Base-by-base conservation (phyloP, 2,329 filamentous ascomycete species). In the Aspergillus oerlinghausenensis region DNA sequence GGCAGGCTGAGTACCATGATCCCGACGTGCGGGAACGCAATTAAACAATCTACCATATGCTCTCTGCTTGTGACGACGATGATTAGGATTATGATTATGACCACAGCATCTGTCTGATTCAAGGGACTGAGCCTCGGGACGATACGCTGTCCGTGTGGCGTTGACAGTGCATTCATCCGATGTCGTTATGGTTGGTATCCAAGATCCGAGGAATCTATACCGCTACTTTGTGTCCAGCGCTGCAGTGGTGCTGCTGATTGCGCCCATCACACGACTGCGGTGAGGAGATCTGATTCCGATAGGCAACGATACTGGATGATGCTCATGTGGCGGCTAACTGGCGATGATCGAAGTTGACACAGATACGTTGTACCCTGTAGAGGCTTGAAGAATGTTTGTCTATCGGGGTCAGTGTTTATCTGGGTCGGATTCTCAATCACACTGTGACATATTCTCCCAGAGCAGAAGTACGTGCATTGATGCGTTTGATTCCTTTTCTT, bases 211-310 rank as follows among this genome's bases (percentile, higher is more conserved):
- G 21, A 21, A 25, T 55, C 54, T 56, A 60, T 61, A 63, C 62
- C 62, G 62, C 62, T 60, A 59, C 58, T 63, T 63, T 45, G 32
- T 38, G 14, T 38, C 5, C 32, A 23, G 42, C 9, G 11, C 4
- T 21, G 43, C 43, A 23, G 9, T 17, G 21, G 53, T 50, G 23
- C 59, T 21, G 51, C 49, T 55, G 58, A 56, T 51, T 38, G 50
- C 35, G 32, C 49, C 52, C 54, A 63, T 63, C 61, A 63, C 61
- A 63, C 61, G 61, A 63, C 59, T 56, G 52, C 55, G 21, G 56
- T 49, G 49, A 53, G 42, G 35, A 38, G 38, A 23, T 53, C 26
- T 51, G 38, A 23, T 55, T 38, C 50, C 51, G 32, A 25, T 49
- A 57, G 51, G 49, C 49, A 48, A 57, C 56, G 45, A 38, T 35